These are phyloP conservation scores for Monilinia fructigena DNA, from an alignment of 2,329 filamentous ascomycete species.

Conservation along the genomic window DNA sequence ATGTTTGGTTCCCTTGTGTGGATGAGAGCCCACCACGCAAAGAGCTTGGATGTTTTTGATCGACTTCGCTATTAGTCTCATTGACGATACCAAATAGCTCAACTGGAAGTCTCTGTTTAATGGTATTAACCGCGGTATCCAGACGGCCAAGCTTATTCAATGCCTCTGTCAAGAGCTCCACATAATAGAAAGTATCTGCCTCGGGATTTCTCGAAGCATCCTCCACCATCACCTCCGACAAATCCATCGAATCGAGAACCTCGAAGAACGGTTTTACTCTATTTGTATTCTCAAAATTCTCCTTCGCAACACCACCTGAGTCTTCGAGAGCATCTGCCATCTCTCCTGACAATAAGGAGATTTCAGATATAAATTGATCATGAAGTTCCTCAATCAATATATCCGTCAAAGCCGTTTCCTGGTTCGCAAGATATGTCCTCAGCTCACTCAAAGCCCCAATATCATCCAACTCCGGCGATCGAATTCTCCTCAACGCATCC, in stretches of 20 bases:
- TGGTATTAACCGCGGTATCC: slow-evolving; percentile 80
- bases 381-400: slow-evolving; percentile 97
- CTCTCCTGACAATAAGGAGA: slow-evolving; percentile 95
- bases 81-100: slow-evolving; percentile 93
- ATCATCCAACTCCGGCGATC: slow-evolving; percentile 83
- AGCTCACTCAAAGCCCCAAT: slow-evolving; percentile 88
- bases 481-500: slow-evolving; percentile 77
- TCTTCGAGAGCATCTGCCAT: slow-evolving; percentile 80
- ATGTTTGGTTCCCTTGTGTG: slow-evolving; percentile 58
- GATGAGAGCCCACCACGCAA: slow-evolving; percentile 54
- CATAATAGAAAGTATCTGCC: slow-evolving; percentile 91
- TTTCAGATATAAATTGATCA: slow-evolving; percentile 96
- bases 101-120: slow-evolving; percentile 90
- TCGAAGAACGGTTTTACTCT: slow-evolving; percentile 53
- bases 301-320: slow-evolving; percentile 50
- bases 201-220: slow-evolving; percentile 93
- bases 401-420: slow-evolving; percentile 87
- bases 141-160: slow-evolving; percentile 85
- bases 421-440: slow-evolving; percentile 84
- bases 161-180: slow-evolving; percentile 81
- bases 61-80: slow-evolving; percentile 90
- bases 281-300: slow-evolving; percentile 48
- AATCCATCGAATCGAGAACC: slow-evolving; percentile 60
- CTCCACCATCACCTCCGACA: slow-evolving; percentile 66
- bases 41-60: slow-evolving; percentile 86